Percentiles rank a stretch among this genome's conserved stretches.
These are phyloP conservation scores for Lathyrus aphaca DNA, from an alignment of 306 rosid species.

Conservation along the genomic window DNA sequence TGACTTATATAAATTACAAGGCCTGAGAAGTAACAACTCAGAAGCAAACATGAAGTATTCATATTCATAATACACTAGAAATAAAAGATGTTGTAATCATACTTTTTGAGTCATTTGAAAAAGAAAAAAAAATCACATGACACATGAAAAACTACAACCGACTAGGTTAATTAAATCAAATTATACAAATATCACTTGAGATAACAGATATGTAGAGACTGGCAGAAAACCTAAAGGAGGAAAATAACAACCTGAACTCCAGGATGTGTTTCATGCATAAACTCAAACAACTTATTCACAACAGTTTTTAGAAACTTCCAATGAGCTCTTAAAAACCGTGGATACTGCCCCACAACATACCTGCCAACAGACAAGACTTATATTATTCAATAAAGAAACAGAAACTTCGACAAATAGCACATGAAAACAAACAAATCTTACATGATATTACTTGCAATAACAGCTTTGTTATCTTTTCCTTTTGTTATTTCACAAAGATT, in stretches of 20 bases:
- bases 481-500: conserved; percentile 95
- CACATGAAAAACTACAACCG: conserved; percentile 1
- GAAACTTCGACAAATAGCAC: neutral
- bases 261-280: conserved; percentile 98
- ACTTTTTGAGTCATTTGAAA: neutral
- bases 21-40: neutral
- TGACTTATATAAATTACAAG: neutral
- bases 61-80: neutral
- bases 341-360: conserved; percentile 99
- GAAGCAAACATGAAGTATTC: neutral
- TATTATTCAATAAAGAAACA: conserved; percentile 17
- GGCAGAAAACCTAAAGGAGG: conserved; percentile 5
- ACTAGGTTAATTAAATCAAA: conserved; percentile 1
- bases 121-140: neutral
- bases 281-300: conserved; percentile 92
- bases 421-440: conserved; percentile 45
- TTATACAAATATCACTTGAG: conserved; percentile 4
- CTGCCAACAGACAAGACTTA: conserved; percentile 50
- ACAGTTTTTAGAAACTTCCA: conserved; percentile 97
- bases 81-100: neutral
- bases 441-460: conserved; percentile 97
- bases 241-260: conserved; percentile 84
- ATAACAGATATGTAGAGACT: conserved; percentile 4
- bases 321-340: conserved; percentile 93
- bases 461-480: conserved; percentile 98